A percentile compares a stretch with the other conserved stretches of the same genome.
These are phyloP conservation scores for Penicillium olsonii DNA, from an alignment of 2,329 filamentous ascomycete species.

Conservation along the genomic window DNA sequence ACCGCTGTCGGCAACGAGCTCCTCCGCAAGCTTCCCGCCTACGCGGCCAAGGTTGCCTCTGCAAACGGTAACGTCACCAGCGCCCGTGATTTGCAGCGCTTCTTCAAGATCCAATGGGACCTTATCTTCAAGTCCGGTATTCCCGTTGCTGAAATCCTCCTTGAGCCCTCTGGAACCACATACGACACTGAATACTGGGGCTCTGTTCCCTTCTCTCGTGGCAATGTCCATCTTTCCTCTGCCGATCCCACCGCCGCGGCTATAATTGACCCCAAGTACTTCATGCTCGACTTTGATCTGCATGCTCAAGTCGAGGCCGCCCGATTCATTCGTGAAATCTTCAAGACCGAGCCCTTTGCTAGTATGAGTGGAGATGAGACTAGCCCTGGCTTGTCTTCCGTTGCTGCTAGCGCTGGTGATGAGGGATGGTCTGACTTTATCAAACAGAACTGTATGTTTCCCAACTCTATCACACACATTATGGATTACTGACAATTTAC, in stretches of 20 bases:
- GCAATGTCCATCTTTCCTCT: constrained; percentile 31
- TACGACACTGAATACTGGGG: constrained; percentile 27
- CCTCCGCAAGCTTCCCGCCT: constrained; percentile 21
- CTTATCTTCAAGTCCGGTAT: constrained; percentile 28
- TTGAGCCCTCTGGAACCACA: constrained; percentile 19
- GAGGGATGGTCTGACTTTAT: constrained; percentile 27
- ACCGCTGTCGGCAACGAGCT: constrained; percentile 18
- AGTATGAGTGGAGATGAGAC: constrained; percentile 19
- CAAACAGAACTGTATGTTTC: constrained; percentile 25
- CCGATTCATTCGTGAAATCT: constrained; percentile 25
- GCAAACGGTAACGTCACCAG: constrained; percentile 19
- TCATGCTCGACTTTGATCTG: constrained; percentile 31
- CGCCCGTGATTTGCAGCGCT: constrained; percentile 19
- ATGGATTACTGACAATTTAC: not conserved
- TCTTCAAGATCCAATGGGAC: constrained; percentile 32
- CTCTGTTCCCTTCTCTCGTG: constrained; percentile 34
- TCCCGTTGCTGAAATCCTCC: constrained; percentile 31
- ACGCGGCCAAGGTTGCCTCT: constrained; percentile 22
- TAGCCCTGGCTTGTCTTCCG: constrained; percentile 17
- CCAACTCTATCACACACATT: no score
- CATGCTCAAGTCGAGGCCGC: constrained; percentile 23
- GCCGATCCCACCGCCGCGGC: constrained; percentile 24
- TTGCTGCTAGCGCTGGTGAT: constrained; percentile 25
- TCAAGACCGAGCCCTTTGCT: constrained; percentile 20
- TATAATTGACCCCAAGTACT: constrained; percentile 34